Evolutionary conservation across 1,139 yeast genomes (phyloP), one percentile per base, ranked within the genome.

Genomic region (Candida sp.): DNA sequence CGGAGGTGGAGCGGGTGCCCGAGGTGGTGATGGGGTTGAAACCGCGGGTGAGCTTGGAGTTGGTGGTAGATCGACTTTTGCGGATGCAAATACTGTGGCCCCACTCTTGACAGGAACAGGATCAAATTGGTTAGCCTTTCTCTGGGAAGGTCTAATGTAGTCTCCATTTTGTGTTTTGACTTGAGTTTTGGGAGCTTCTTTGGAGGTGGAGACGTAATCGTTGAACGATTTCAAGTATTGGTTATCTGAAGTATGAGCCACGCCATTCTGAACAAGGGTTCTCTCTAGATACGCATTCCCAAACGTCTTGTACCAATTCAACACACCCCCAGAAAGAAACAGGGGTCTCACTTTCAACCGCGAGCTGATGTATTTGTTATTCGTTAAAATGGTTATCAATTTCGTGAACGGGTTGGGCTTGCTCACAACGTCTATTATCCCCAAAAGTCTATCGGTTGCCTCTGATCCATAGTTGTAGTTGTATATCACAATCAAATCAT

Each of bases 401-500:
- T 82, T 69, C 38, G 68, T 71, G 53, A 88, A 75, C 0, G 85
- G 85, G 44, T 63, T 72, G 3, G 28, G 30, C 3, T 32, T 12
- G 4, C 39, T 51, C 27, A 73, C 51, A 55, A 65, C 60, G 4
- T 57, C 50, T 35, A 55, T 53, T 17, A 75, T 55, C 5, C 62
- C 59, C 4, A 64, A 68, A 40, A 69, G 63, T 35, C 83, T 63
- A 49, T 69, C 66, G 7, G 55, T 54, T n/a, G 60, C 58, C 28
- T 56, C 50, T 7, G 61, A 57, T 42, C 80, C 70, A 63, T 63
- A 63, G 42, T 66, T 61, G 40, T 70, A 64, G 49, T 90, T 88
- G 64, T 88, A 90, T 9, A 86, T 65, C 3, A 90, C 85, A 3
- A 92, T 72, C 43, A 81, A 70, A 48, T 85, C 89, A 63, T 78